These are phyloP conservation scores for Lentinula detonsa DNA, from an alignment of 768 basidiomycete genomes.

Conservation along the genomic window DNA sequence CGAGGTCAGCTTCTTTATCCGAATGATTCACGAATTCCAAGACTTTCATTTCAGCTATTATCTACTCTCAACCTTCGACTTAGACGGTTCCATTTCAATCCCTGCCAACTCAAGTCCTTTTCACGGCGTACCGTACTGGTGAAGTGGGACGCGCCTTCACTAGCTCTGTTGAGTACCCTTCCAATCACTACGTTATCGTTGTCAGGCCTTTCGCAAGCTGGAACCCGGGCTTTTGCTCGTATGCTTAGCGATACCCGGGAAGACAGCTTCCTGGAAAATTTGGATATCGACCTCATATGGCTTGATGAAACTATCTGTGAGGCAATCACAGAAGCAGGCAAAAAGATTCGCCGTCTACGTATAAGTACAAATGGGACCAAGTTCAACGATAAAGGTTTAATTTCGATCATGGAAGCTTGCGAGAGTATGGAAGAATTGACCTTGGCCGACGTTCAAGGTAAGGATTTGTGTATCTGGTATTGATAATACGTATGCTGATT, in stretches of 20 bases:
- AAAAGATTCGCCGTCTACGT: constrained; percentile 21
- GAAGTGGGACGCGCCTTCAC: constrained; percentile 31
- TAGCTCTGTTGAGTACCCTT: constrained; percentile 23
- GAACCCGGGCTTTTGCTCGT: constrained; percentile 21
- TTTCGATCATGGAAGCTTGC: constrained; percentile 26
- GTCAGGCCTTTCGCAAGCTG: constrained; percentile 27
- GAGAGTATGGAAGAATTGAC: constrained; percentile 24
- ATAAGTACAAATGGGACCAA: constrained; percentile 30
- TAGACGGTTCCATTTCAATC: constrained; percentile 15
- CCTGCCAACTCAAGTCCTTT: constrained; percentile 6
- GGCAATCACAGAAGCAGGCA: constrained; percentile 23
- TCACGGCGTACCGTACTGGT: constrained; percentile 10
- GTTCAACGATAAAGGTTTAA: constrained; percentile 27
- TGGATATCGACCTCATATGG: constrained; percentile 31
- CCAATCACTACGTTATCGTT: constrained; percentile 22
- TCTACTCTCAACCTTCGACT: constrained; percentile 17
- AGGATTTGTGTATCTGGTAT: background rate
- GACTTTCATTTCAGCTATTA: constrained; percentile 15
- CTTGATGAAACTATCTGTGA: constrained; percentile 31
- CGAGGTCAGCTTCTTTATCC: constrained; percentile 21
- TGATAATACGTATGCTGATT: background rate
- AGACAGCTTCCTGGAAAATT: constrained; percentile 22
- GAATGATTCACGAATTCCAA: background rate
- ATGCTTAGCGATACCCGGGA: constrained; percentile 21
- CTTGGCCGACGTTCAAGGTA: constrained; percentile 32